Conservation (phyloP, 2,329 filamentous ascomycete genomes). For the Phyllosticta ampelicida region DNA sequence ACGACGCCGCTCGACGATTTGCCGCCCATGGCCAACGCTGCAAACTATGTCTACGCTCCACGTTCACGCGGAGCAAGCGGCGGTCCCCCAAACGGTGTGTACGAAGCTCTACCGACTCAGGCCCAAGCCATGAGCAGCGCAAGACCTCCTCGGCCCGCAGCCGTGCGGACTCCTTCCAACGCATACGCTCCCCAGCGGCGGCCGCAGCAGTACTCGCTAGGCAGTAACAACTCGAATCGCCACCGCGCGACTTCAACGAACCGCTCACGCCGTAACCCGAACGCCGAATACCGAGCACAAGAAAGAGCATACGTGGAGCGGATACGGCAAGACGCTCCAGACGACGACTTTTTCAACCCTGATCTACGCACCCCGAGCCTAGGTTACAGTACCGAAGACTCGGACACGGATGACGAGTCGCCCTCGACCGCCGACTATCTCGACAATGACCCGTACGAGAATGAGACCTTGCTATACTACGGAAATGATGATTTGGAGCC, state of each 20-base stretch:
- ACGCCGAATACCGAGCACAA: slow-evolving; percentile 68
- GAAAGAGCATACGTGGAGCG: slow-evolving; percentile 93
- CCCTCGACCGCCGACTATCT: slow-evolving; percentile 74
- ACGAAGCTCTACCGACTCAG: slow-evolving; percentile 20
- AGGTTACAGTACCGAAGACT: slow-evolving; percentile 54
- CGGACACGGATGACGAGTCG: slow-evolving; percentile 83
- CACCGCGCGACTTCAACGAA: slow-evolving; percentile 48
- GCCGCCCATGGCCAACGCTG: slow-evolving; percentile 19
- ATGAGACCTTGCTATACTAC: slow-evolving; percentile 87
- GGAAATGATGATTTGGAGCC: slow-evolving; percentile 82
- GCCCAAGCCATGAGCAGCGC: slow-evolving; percentile 16
- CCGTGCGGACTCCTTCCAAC: slow-evolving; percentile 38
- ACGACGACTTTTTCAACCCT: slow-evolving; percentile 57
- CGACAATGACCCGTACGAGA: slow-evolving; percentile 75
- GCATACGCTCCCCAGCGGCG: slow-evolving; percentile 39
- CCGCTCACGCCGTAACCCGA: slow-evolving; percentile 50
- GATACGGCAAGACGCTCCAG: slow-evolving; percentile 62
- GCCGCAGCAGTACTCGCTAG: slow-evolving; percentile 37
- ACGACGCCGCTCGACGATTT: slow-evolving; percentile 25
- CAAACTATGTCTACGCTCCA: slow-evolving; percentile 19
- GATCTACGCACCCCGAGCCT: slow-evolving; percentile 60
- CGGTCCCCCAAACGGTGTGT: slow-evolving; percentile 15
- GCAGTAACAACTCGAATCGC: slow-evolving; percentile 31
- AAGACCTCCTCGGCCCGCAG: slow-evolving; percentile 27
- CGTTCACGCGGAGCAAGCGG: slow-evolving; percentile 17